phyloP scores from a whole-genome alignment of 73 alveolate genomes.

The Urostyla sp. region DNA sequence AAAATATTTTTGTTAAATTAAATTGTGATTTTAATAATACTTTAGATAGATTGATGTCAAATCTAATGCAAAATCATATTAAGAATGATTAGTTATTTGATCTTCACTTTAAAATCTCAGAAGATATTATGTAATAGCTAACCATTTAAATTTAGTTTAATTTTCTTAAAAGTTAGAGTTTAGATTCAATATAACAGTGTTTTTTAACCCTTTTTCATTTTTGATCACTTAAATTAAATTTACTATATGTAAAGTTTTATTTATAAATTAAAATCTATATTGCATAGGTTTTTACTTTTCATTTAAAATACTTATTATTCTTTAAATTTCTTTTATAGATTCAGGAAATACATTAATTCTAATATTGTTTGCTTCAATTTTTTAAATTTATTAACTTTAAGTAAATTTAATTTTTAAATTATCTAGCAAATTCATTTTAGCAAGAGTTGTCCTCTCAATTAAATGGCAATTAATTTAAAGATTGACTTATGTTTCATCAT shows the following conservation, averaged over 20 bases:
- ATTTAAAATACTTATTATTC: neutral
- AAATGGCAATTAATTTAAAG: neutral
- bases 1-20: slow-evolving; percentile 1
- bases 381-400: neutral
- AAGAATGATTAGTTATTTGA: neutral
- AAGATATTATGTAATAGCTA: neutral
- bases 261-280: neutral
- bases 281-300: neutral
- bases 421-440: slow-evolving; percentile 1
- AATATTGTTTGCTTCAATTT: neutral
- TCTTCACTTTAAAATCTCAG: too few species aligned
- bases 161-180: neutral
- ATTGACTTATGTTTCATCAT: neutral
- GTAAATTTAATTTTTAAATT: neutral
- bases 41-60: neutral
- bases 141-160: neutral
- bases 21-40: neutral
- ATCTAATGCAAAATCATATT: slow-evolving; percentile 30
- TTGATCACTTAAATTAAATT: neutral
- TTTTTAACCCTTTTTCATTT: too few species aligned
- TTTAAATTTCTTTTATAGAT: slow-evolving; percentile 20
- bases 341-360: slow-evolving; percentile 34
- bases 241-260: slow-evolving; percentile 1
- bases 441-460: slow-evolving; percentile 12
- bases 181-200: neutral